Conservation (phyloP, 2,329 filamentous ascomycete genomes). For the Sarocladiaceae sp. region DNA sequence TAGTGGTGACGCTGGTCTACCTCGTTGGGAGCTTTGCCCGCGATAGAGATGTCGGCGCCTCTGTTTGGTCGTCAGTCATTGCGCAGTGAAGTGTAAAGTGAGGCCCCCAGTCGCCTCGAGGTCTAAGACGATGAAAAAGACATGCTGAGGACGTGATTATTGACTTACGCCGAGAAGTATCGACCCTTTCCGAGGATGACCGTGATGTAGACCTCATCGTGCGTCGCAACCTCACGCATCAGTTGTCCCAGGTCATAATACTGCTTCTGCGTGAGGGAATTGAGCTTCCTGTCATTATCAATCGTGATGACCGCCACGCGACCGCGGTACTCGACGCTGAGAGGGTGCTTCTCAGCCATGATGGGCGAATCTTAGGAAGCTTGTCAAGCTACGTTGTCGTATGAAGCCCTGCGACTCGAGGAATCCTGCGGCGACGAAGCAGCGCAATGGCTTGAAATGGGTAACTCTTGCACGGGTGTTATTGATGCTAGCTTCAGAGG, state of each 20-base stretch:
- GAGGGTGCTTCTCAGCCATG: constrained; percentile 17
- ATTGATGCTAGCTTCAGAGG: too few species aligned
- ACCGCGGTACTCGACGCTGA: constrained; percentile 33
- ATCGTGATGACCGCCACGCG: constrained; percentile 70
- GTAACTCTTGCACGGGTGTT: too few species aligned
- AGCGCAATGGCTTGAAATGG: too few species aligned
- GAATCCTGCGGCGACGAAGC: too few species aligned
- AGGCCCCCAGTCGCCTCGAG: too few species aligned
- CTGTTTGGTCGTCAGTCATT: constrained; percentile 32
- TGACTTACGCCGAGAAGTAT: constrained; percentile 76
- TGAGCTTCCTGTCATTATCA: constrained; percentile 79
- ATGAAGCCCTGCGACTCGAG: too few species aligned
- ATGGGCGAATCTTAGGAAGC: background rate
- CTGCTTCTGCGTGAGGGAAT: constrained; percentile 63
- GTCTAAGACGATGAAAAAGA: background rate
- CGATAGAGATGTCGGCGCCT: constrained; percentile 69
- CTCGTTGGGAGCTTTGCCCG: constrained; percentile 32
- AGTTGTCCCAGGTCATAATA: constrained; percentile 73
- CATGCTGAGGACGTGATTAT: background rate
- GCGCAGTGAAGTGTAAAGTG: background rate
- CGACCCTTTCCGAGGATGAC: constrained; percentile 77
- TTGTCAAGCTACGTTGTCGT: too few species aligned
- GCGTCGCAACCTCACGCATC: constrained; percentile 69
- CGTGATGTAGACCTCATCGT: constrained; percentile 78
- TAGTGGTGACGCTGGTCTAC: constrained; percentile 37